Base-by-base conservation (phyloP, 2,329 filamentous ascomycete species). In the Thyridium curvatum region DNA sequence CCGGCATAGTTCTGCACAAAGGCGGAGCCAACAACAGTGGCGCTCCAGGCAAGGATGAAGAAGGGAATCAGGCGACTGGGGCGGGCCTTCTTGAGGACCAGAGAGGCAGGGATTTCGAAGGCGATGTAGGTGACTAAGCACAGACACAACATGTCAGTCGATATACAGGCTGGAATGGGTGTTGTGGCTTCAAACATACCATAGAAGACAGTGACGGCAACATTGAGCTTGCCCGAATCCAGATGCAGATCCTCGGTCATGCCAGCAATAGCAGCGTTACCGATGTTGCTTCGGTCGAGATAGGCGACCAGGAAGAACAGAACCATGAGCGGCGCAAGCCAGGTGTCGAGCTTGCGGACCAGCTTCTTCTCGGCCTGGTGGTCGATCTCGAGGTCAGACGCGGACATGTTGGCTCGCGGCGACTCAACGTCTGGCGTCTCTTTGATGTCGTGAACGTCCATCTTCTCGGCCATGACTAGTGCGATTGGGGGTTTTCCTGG, bases 1-100 rank as follows among this genome's bases (percentile, higher is more conserved):
- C 50, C 54, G 7, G 47, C 45, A 18, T 49, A 51, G 36, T 50
- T 59, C 5, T 46, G 45, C 31, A 61, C 45, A 38, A 61, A 58
- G 29, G 48, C 56, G 3, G 51, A 52, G 49, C 72, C 67, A 2
- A 72, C 71, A 14, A 75, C 69, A 14, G 79, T 60, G 33, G 77
- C 63, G n/a, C 46, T 44, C 58, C 58, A 60, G 17, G 39, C 36
- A 18, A 46, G 35, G 28, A 43, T 8, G 1, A 53, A 52, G 15
- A 62, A 16, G 17, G 32, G 26, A 16, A 44, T 28, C 18, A 36
- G 21, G 21, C 21, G 21, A 10, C 21, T 26, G 21, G 21, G 21
- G 21, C 21, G 21, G 10, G 21, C 21, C 21, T 26, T 26, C 21
- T 26, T 26, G 15, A 17, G 30, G 9, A 34, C 7, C 8, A 43